Percentiles rank a stretch among this genome's conserved stretches.
These are phyloP conservation scores for Penicillium nucicola DNA, from an alignment of 495 filamentous ascomycete genomes.

Conservation along the genomic window DNA sequence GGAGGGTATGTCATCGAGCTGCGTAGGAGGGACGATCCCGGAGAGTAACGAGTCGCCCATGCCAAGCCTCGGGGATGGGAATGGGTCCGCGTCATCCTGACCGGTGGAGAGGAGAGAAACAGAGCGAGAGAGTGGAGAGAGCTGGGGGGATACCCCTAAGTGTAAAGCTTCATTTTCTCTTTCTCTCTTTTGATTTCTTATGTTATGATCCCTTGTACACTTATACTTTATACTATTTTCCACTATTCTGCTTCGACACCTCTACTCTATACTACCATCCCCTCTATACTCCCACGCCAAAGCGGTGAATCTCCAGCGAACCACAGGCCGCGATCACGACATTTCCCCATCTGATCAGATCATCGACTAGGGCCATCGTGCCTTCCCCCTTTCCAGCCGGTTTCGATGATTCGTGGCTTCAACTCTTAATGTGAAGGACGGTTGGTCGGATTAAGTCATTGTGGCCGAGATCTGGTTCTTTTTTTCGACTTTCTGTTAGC, in stretches of 20 bases:
- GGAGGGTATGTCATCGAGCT: slow-evolving; percentile 12
- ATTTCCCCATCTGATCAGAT: slow-evolving; percentile 52
- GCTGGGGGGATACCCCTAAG: too few relatives aligned
- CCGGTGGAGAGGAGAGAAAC: too few relatives aligned
- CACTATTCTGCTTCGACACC: background rate
- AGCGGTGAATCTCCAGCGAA: slow-evolving; percentile 29
- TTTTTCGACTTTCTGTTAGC: too few relatives aligned
- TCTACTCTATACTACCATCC: background rate
- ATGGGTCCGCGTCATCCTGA: too few relatives aligned
- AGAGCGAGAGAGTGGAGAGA: too few relatives aligned
- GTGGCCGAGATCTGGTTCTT: slow-evolving; percentile 9
- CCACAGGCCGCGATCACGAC: slow-evolving; percentile 43
- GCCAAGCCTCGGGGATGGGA: too few relatives aligned
- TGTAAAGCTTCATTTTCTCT: too few relatives aligned
- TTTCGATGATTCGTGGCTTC: slow-evolving; percentile 5
- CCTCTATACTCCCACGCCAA: background rate
- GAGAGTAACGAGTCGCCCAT: background rate
- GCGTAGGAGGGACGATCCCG: slow-evolving; percentile 2
- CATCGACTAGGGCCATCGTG: slow-evolving; percentile 35
- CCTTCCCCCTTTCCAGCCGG: slow-evolving; percentile 10
- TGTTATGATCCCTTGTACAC: too few relatives aligned
- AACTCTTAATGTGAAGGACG: too few relatives aligned
- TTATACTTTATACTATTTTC: background rate
- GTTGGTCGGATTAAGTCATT: background rate
- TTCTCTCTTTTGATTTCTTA: too few relatives aligned